Conservation (phyloP, 176 grass and related monocot genomes). For the Olyra latifolia region DNA sequence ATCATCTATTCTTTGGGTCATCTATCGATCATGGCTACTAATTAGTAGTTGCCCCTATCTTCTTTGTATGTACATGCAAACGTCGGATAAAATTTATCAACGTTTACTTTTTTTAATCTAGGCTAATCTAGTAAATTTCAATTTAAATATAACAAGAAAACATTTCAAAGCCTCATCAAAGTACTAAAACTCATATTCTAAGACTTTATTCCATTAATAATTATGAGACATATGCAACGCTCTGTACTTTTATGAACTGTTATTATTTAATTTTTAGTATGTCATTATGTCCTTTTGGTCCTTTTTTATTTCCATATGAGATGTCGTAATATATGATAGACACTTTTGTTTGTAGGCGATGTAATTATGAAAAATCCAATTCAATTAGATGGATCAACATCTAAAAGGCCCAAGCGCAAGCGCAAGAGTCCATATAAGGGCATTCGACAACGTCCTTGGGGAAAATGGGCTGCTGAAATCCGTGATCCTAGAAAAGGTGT, state of each 20-base stretch:
- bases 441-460: conserved; percentile 52
- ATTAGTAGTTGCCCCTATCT: not conserved
- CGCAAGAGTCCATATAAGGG: conserved; percentile 54
- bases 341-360: not conserved
- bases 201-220: not conserved
- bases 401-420: conserved; percentile 22
- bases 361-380: not conserved
- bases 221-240: not conserved
- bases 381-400: not conserved
- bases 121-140: not conserved
- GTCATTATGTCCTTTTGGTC: not conserved
- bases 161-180: not conserved
- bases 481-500: conserved; percentile 52
- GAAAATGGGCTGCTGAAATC: conserved; percentile 62
- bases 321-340: not conserved
- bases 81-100: not conserved
- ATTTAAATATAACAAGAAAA: not conserved
- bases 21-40: not conserved
- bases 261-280: not conserved
- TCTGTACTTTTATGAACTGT: not conserved
- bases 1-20: not conserved
- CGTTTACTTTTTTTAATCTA: not conserved
- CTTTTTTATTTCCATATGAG: not conserved
- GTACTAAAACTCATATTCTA: not conserved
- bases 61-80: not conserved